Evolutionary conservation across 495 filamentous ascomycete genomes (phyloP).

Genomic region (Xylaria intraflava): DNA sequence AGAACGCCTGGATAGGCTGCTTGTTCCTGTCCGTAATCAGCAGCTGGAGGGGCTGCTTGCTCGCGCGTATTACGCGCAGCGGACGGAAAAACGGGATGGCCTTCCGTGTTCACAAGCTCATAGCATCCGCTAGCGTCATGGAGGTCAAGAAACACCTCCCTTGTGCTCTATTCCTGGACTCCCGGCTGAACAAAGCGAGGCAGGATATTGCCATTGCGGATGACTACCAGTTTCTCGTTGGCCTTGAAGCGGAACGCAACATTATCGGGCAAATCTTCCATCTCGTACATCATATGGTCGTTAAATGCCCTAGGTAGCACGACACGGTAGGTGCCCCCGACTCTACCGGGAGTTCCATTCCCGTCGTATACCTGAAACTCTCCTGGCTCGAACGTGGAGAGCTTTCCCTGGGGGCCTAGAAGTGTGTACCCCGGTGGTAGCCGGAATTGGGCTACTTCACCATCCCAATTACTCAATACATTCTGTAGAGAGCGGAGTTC

Average conservation of each 20-base stretch:
- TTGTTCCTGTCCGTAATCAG: not conserved
- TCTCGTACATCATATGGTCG: not conserved
- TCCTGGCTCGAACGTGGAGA: constrained; percentile 2
- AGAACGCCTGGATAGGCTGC: too few species aligned
- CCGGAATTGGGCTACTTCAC: constrained; percentile 2
- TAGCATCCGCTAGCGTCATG: not conserved
- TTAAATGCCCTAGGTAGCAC: not conserved
- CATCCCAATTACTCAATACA: not conserved
- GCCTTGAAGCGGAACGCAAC: not conserved
- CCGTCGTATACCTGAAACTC: not conserved
- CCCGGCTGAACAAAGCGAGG: constrained; percentile 2
- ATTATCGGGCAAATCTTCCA: not conserved
- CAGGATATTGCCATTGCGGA: constrained; percentile 1
- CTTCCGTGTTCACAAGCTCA: not conserved
- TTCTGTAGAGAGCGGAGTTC: not conserved
- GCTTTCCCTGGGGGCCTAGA: too few species aligned
- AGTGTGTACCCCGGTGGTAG: not conserved
- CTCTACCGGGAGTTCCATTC: not conserved
- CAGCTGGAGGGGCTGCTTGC: not conserved
- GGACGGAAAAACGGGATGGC: not conserved
- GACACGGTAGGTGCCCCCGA: constrained; percentile 1
- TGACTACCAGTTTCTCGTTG: not conserved
- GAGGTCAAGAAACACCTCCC: not conserved
- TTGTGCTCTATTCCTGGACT: constrained; percentile 4
- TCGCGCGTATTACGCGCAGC: not conserved